phyloP scores from a whole-genome alignment of 768 basidiomycete species.

The Lentinus brumalis region DNA sequence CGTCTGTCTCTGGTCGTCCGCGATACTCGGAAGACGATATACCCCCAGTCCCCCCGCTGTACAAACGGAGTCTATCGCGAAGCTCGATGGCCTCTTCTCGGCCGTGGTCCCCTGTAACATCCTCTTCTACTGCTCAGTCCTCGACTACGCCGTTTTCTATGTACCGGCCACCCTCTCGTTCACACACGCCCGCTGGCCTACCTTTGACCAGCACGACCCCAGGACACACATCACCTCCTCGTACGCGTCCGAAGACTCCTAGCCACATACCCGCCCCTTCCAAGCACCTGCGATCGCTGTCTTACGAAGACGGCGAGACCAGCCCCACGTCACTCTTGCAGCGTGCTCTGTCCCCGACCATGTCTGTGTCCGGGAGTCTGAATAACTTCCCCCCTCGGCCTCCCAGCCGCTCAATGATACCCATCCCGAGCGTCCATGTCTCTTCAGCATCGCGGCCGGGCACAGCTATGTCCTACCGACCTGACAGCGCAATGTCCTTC shows the following conservation, averaged over 20 bases:
- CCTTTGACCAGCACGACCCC: neutral
- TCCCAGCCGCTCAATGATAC: constrained; percentile 83
- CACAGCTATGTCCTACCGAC: constrained; percentile 69
- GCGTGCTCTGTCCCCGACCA: constrained; percentile 66
- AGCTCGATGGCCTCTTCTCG: constrained; percentile 77
- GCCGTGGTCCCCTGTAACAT: constrained; percentile 78
- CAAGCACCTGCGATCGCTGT: constrained; percentile 49
- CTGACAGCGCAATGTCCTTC: constrained; percentile 55
- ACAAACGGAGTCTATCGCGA: constrained; percentile 68
- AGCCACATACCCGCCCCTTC: constrained; percentile 75
- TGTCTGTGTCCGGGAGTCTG: constrained; percentile 38
- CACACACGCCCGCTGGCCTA: constrained; percentile 51
- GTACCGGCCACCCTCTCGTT: constrained; percentile 51
- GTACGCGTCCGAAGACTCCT: constrained; percentile 77
- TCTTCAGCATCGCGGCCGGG: constrained; percentile 70
- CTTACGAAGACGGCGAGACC: constrained; percentile 49
- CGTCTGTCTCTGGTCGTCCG: constrained; percentile 27
- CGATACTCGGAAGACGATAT: constrained; percentile 31
- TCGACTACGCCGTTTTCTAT: constrained; percentile 55
- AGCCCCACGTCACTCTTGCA: constrained; percentile 49
- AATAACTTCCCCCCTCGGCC: constrained; percentile 59
- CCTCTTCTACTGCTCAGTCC: constrained; percentile 69
- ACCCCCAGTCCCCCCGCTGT: constrained; percentile 38
- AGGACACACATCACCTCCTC: constrained; percentile 47
- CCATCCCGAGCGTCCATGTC: constrained; percentile 72